Conservation (phyloP, 257 asterid genomes). For the Anisodus tanguticus region DNA sequence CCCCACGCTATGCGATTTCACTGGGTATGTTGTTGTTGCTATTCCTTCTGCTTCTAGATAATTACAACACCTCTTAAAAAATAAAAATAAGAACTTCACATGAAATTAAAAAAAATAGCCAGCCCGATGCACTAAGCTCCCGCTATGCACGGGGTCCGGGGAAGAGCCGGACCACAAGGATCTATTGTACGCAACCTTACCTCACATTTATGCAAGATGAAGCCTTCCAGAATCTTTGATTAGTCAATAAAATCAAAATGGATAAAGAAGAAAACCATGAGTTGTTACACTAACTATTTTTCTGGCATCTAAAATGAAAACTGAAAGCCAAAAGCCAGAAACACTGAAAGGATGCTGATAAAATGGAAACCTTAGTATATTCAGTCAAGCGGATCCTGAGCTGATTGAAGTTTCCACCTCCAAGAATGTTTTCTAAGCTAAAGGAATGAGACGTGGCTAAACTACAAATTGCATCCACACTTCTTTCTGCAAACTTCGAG, state of each 20-base stretch:
- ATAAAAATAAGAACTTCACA: neutral
- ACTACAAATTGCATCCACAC: slow-evolving; percentile 48
- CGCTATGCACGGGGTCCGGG: no score
- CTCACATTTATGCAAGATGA: neutral
- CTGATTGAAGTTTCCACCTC: slow-evolving; percentile 46
- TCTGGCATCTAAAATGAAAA: neutral
- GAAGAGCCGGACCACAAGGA: no score
- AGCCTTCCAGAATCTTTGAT: neutral
- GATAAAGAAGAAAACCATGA: neutral
- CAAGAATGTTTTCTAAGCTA: slow-evolving; percentile 37
- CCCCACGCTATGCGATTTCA: no score
- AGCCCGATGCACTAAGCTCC: no score
- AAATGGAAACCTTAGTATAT: slow-evolving; percentile 61
- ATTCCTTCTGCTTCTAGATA: neutral
- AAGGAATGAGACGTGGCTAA: slow-evolving; percentile 45
- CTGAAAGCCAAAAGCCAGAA: slow-evolving; percentile 12
- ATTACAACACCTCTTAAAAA: neutral
- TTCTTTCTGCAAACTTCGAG: slow-evolving; percentile 60
- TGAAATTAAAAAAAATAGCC: neutral
- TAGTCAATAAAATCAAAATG: neutral
- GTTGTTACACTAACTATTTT: neutral
- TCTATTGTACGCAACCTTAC: no score
- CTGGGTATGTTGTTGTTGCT: neutral
- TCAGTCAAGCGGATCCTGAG: slow-evolving; percentile 70
- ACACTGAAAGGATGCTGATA: slow-evolving; percentile 18